Conservation (phyloP, 495 filamentous ascomycete genomes). For the Daldinia concentrica region DNA sequence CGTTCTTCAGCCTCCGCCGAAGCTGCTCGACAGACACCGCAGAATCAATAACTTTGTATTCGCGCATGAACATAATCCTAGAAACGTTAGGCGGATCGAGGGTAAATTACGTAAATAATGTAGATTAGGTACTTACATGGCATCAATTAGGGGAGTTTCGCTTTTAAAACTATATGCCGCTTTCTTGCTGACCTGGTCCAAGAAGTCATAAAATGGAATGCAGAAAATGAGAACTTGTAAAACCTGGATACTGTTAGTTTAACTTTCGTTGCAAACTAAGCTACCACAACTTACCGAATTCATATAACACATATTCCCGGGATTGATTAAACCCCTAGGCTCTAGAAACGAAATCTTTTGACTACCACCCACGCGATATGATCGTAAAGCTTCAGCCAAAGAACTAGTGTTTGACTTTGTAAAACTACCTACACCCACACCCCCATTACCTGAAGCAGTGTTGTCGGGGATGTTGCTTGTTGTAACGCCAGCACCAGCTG, state of each 20-base stretch:
- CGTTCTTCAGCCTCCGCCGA: conserved; percentile 74
- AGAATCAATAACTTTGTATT: conserved; percentile 87
- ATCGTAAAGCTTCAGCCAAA: conserved; percentile 75
- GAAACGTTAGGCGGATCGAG: conserved; percentile 31
- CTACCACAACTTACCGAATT: conserved; percentile 80
- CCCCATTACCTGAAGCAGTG: conserved; percentile 20
- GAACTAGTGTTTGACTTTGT: conserved; percentile 69
- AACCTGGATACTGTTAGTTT: conserved; percentile 63
- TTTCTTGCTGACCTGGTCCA: conserved; percentile 85
- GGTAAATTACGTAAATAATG: background rate
- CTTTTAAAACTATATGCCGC: conserved; percentile 92
- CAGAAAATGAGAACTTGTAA: conserved; percentile 94
- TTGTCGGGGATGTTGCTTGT: conserved; percentile 17
- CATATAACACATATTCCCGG: conserved; percentile 99
- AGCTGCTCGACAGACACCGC: conserved; percentile 78
- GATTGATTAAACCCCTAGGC: conserved; percentile 94
- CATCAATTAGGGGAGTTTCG: conserved; percentile 91
- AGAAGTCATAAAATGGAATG: conserved; percentile 91
- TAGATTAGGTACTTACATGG: conserved; percentile 72
- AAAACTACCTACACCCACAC: conserved; percentile 46
- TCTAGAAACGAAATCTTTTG: conserved; percentile 85
- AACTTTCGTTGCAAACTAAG: background rate
- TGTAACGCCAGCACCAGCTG: conserved; percentile 35
- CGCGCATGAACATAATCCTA: conserved; percentile 95
- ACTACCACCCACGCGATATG: conserved; percentile 67